Conservation (phyloP, 768 basidiomycete species). For the Collybiopsis luxurians region DNA sequence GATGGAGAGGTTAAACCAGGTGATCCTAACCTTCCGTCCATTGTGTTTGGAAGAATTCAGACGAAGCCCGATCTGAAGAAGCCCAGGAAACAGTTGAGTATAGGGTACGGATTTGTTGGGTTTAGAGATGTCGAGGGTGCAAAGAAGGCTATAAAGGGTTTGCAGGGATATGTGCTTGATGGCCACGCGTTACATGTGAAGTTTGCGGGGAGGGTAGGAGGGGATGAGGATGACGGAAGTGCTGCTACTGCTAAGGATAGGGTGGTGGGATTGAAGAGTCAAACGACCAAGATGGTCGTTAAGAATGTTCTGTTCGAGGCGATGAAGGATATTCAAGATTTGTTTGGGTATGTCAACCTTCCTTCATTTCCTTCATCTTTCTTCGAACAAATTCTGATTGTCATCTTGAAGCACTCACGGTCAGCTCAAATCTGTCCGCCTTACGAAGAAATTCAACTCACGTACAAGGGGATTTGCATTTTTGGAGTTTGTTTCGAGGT, state of each 20-base stretch:
- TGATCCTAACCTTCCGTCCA: constrained; percentile 76
- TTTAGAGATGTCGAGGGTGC: constrained; percentile 79
- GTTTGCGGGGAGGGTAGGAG: constrained; percentile 82
- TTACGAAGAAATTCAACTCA: constrained; percentile 90
- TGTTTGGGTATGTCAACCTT: constrained; percentile 72
- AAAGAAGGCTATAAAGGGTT: constrained; percentile 66
- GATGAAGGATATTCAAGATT: constrained; percentile 83
- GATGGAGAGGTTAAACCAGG: constrained; percentile 60
- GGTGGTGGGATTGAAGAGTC: constrained; percentile 45
- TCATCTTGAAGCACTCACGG: constrained; percentile 72
- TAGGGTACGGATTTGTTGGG: constrained; percentile 97
- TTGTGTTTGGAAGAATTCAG: constrained; percentile 86
- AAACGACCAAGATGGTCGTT: constrained; percentile 92
- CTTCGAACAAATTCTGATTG: background rate
- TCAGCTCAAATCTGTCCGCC: constrained; percentile 88
- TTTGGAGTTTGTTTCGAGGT: constrained; percentile 86
- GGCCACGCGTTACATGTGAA: constrained; percentile 82
- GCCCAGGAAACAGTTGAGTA: constrained; percentile 65
- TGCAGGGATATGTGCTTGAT: constrained; percentile 83
- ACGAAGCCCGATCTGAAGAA: constrained; percentile 86
- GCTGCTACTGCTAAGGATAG: constrained; percentile 21
- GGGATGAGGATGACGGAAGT: background rate
- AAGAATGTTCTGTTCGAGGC: constrained; percentile 99
- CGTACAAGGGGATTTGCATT: constrained; percentile 94
- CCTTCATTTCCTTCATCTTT: background rate